Evolutionary conservation across 148 eudicot genomes (phyloP).

Genomic region (Cornus florida): DNA sequence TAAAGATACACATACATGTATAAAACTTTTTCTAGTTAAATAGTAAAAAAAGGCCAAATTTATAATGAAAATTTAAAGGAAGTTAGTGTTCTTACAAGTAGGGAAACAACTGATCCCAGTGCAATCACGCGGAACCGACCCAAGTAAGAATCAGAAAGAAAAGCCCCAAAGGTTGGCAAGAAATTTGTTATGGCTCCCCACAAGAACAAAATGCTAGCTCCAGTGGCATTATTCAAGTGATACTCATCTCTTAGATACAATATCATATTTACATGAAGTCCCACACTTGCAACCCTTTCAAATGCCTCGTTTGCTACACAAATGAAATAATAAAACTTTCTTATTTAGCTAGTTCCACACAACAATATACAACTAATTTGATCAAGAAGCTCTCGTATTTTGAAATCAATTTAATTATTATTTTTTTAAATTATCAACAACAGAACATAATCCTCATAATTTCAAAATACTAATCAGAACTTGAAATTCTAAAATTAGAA

Average conservation of each 20-base stretch:
- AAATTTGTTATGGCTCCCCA: conserved; percentile 39
- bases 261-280: conserved; percentile 44
- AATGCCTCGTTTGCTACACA: conserved; percentile 50
- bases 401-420: too few relatives aligned
- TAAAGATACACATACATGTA: too few relatives aligned
- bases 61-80: too few relatives aligned
- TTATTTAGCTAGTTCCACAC: too few relatives aligned
- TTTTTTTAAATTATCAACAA: too few relatives aligned
- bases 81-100: conserved; percentile 23
- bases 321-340: background rate
- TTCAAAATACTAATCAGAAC: background rate
- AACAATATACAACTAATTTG: too few relatives aligned
- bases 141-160: conserved; percentile 42
- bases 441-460: background rate
- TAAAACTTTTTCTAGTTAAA: too few relatives aligned
- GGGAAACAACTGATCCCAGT: conserved; percentile 21
- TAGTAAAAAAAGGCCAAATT: too few relatives aligned
- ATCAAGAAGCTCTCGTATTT: too few relatives aligned
- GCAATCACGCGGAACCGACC: conserved; percentile 39
- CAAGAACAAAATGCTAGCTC: conserved; percentile 29
- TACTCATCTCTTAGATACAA: conserved; percentile 31
- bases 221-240: conserved; percentile 25
- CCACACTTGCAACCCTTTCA: conserved; percentile 39
- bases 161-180: conserved; percentile 44
- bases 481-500: background rate